These are phyloP conservation scores for Davidsoniella virescens DNA, from an alignment of 2,329 filamentous ascomycete genomes.

Conservation along the genomic window DNA sequence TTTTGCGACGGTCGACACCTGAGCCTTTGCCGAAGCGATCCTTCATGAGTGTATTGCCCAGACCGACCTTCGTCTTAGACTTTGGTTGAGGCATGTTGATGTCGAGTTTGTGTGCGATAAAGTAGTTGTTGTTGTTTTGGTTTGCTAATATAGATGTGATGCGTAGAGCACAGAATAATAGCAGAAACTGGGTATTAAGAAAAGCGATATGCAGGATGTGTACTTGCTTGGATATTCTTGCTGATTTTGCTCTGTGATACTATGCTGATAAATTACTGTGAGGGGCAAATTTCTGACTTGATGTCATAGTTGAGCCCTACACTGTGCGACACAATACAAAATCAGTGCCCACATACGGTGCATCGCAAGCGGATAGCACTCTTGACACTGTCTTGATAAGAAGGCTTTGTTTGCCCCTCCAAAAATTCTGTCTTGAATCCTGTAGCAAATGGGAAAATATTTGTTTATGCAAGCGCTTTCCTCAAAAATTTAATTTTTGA, in stretches of 20 bases:
- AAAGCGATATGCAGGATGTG: not conserved
- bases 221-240: not conserved
- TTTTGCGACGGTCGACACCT: constrained; percentile 64
- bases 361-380: not conserved
- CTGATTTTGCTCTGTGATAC: not conserved
- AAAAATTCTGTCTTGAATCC: constrained; percentile 7
- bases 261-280: constrained; percentile 11
- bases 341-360: not conserved
- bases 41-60: constrained; percentile 97
- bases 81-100: constrained; percentile 52
- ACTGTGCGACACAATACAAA: constrained; percentile 1
- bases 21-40: constrained; percentile 94
- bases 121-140: not conserved
- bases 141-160: not conserved
- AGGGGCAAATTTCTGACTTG: constrained; percentile 12
- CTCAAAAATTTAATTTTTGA: not conserved
- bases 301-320: constrained; percentile 12
- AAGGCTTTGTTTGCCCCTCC: constrained; percentile 10
- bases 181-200: too few species aligned
- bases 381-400: constrained; percentile 4
- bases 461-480: not conserved
- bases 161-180: not conserved
- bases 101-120: constrained; percentile 8
- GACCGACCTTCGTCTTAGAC: constrained; percentile 84
- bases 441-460: not conserved